phyloP scores from a whole-genome alignment of 805 yeast species.

The Pichia exigua region DNA sequence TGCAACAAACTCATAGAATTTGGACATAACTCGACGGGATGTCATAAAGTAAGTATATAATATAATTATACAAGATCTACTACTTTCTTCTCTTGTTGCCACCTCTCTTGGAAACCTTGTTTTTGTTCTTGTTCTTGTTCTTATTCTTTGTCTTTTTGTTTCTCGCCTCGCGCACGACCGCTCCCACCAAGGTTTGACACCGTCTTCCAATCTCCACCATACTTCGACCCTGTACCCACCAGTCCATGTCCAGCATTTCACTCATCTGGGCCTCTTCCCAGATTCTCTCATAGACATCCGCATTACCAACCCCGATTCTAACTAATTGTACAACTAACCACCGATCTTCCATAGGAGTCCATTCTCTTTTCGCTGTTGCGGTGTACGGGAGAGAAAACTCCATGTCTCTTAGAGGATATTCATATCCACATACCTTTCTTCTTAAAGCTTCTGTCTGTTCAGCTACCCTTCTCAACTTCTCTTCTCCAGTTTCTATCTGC shows the following conservation, averaged over 20 bases:
- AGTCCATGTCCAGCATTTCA: conserved; percentile 40
- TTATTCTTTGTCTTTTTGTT: neutral
- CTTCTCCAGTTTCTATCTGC: conserved; percentile 87
- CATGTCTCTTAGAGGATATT: conserved; percentile 69
- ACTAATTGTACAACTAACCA: conserved; percentile 74
- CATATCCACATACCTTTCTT: conserved; percentile 61
- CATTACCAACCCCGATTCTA: conserved; percentile 71
- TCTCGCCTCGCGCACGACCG: conserved; percentile 53
- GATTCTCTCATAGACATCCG: conserved; percentile 70
- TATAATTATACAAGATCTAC: too few relatives aligned
- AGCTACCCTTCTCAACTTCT: conserved; percentile 53
- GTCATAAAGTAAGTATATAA: neutral
- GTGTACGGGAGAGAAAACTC: conserved; percentile 55
- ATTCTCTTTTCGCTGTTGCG: conserved; percentile 56
- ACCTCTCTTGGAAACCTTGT: too few relatives aligned
- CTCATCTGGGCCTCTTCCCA: conserved; percentile 10
- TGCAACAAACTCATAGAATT: conserved; percentile 64
- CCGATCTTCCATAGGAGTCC: conserved; percentile 85
- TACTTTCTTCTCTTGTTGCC: too few relatives aligned
- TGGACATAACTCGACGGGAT: conserved; percentile 29
- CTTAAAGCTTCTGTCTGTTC: conserved; percentile 75
- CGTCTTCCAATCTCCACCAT: conserved; percentile 75
- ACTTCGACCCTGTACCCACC: conserved; percentile 75
- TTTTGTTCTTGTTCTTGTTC: neutral
- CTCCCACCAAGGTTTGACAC: conserved; percentile 67